Evolutionary conservation across 73 alveolate species (phyloP).

Genomic region (Tetrahymena borealis): DNA sequence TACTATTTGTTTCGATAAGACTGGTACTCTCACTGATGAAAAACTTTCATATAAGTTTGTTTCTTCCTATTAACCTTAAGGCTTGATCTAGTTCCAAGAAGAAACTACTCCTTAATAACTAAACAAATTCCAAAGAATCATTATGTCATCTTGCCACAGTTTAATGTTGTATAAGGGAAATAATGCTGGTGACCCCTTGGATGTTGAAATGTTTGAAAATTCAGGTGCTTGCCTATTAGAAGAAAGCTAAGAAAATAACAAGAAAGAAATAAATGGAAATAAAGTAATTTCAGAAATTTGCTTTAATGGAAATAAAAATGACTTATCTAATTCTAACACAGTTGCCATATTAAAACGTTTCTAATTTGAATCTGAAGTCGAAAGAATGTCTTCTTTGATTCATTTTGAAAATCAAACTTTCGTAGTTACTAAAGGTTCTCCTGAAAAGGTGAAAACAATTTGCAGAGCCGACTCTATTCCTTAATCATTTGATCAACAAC

Average conservation of each 20-base stretch:
- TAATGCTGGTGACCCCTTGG: conserved; percentile 86
- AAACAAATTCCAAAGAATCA: conserved; percentile 31
- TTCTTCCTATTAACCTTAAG: neutral
- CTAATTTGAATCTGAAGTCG: conserved; percentile 65
- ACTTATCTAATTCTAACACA: conserved; percentile 27
- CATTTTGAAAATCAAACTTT: conserved; percentile 42
- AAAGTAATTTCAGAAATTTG: conserved; percentile 53
- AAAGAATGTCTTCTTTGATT: conserved; percentile 74
- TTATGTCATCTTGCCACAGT: conserved; percentile 81
- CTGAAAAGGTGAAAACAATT: conserved; percentile 75
- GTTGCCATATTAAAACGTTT: conserved; percentile 57
- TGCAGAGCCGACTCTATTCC: conserved; percentile 55
- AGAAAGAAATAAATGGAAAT: conserved; percentile 18
- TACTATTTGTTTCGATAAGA: conserved; percentile 87
- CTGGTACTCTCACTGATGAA: conserved; percentile 95
- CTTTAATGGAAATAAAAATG: neutral
- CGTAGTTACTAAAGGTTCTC: conserved; percentile 77
- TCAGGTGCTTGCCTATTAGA: conserved; percentile 53
- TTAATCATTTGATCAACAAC: conserved; percentile 57
- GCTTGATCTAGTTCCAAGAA: conserved; percentile 20
- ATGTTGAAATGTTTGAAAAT: conserved; percentile 76
- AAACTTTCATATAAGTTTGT: neutral
- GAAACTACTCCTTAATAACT: conserved; percentile 16
- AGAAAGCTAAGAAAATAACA: conserved; percentile 48
- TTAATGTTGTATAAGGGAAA: conserved; percentile 52